phyloP scores from a whole-genome alignment of 2,329 filamentous ascomycete species.

The Pseudohalonectria lignicola region DNA sequence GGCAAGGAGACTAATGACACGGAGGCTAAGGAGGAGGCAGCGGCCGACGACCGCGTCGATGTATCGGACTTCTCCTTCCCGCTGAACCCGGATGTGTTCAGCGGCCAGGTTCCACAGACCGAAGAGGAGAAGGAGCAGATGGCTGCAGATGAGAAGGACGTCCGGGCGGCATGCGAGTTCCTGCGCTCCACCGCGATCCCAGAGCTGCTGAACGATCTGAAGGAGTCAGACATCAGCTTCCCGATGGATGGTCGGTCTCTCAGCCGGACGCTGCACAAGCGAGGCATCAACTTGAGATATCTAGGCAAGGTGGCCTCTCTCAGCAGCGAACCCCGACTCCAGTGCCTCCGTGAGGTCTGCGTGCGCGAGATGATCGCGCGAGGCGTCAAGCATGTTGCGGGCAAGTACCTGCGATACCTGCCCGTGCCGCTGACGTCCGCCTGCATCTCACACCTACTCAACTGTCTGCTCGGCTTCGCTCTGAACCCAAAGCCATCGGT shows the following conservation, averaged over 20 bases:
- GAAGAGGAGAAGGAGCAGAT: constrained; percentile 81
- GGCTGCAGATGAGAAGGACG: constrained; percentile 76
- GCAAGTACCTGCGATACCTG: constrained; percentile 67
- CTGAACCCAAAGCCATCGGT: constrained; percentile 69
- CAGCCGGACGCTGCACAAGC: constrained; percentile 82
- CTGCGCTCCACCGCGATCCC: constrained; percentile 70
- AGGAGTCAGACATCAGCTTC: constrained; percentile 89
- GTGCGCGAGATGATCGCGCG: constrained; percentile 91
- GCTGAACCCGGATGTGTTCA: constrained; percentile 92
- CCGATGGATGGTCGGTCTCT: constrained; percentile 97
- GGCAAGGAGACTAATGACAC: constrained; percentile 2
- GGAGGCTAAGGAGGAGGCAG: constrained; percentile 21
- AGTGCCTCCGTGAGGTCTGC: constrained; percentile 66
- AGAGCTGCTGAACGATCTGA: constrained; percentile 75
- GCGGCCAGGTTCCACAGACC: constrained; percentile 80
- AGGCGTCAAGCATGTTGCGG: constrained; percentile 86
- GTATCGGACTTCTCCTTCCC: constrained; percentile 78
- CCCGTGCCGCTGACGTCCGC: constrained; percentile 71
- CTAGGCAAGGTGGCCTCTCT: constrained; percentile 73
- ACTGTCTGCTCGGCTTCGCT: constrained; percentile 74
- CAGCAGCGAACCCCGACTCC: constrained; percentile 59
- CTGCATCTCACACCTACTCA: constrained; percentile 78
- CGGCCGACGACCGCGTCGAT: constrained; percentile 61
- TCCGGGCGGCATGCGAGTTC: constrained; percentile 72
- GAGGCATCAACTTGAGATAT: constrained; percentile 94